These are phyloP conservation scores for Saturnispora mendoncae DNA, from an alignment of 805 yeast species.

Conservation along the genomic window DNA sequence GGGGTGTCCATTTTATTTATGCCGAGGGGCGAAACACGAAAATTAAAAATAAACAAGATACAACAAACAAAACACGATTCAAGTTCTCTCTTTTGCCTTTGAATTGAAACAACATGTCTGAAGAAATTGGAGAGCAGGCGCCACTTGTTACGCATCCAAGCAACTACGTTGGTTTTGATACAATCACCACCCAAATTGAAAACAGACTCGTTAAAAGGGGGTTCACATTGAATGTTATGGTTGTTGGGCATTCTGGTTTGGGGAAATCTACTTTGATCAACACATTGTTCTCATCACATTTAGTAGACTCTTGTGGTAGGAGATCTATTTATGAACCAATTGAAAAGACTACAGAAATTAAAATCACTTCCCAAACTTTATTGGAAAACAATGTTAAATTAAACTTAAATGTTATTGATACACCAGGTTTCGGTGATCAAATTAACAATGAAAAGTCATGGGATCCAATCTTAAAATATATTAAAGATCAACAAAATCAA, in stretches of 20 bases:
- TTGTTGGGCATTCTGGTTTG: slow-evolving; percentile 87
- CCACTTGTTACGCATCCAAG: slow-evolving; percentile 40
- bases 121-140: neutral
- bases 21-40: neutral
- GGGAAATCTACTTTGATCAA: slow-evolving; percentile 91
- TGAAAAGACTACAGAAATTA: slow-evolving; percentile 80
- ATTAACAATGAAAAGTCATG: slow-evolving; percentile 91
- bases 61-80: neutral
- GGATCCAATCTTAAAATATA: slow-evolving; percentile 92
- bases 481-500: slow-evolving; percentile 89
- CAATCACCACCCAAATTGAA: slow-evolving; percentile 93
- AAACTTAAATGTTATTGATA: slow-evolving; percentile 82
- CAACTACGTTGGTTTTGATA: slow-evolving; percentile 90
- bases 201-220: slow-evolving; percentile 86
- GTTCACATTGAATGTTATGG: slow-evolving; percentile 88
- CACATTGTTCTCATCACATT: slow-evolving; percentile 78
- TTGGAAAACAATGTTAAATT: slow-evolving; percentile 82
- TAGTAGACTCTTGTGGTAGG: slow-evolving; percentile 70
- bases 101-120: neutral
- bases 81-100: too few relatives aligned
- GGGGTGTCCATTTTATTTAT: neutral
- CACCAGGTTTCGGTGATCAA: slow-evolving; percentile 98
- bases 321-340: slow-evolving; percentile 59
- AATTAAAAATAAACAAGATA: neutral
- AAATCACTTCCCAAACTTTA: slow-evolving; percentile 58